Base-by-base conservation (phyloP, 306 rosid species). In the Quillaja saponaria region DNA sequence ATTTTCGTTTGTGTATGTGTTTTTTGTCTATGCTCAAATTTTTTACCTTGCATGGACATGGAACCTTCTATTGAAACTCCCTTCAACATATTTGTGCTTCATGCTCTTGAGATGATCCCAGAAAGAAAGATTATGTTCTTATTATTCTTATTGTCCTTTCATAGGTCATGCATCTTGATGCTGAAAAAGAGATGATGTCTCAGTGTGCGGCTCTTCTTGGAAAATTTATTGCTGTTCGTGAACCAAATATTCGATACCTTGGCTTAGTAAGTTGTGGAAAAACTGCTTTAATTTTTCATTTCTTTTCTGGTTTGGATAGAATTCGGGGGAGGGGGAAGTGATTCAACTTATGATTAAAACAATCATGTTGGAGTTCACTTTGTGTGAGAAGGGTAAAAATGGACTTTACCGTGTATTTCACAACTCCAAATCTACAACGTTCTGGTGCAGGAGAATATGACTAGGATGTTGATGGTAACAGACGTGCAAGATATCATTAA, bases 101-200 rank as follows among this genome's bases (percentile, higher is more conserved):
- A 25, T 25, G 4, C 35, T 57, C 38, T 57, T 47, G 16, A 71
- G 56, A 60, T 64, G 16, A 25, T 25, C 31, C 31, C 31, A 1
- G 31, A 25, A 25, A 25, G 4, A n/a, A 4, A 25, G 4, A 25
- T 25, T 25, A 25, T 25, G 2, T 25, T 25, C 4, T 25, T 4
- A 25, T 4, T 25, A 25, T 61, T 75, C 58, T 35, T 25, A 77
- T 71, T 68, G 41, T 55, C 70, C 55, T 51, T 34, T 75, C 69
- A 68, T 81, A 94, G 99, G 99, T 94, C 69, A 94, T 94, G 99
- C 97, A 94, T 82, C 99, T 94, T 52, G 99, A 94, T 89, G 99
- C 99, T 81, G 99, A 89, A 63, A 89, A 94, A 69, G 99, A 89
- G 87, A 94, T 94, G 99, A 89, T 94, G 99, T 89, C 99, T 71